Base-by-base conservation (phyloP, 2,329 filamentous ascomycete species). In the Ambrosiella cleistominuta region DNA sequence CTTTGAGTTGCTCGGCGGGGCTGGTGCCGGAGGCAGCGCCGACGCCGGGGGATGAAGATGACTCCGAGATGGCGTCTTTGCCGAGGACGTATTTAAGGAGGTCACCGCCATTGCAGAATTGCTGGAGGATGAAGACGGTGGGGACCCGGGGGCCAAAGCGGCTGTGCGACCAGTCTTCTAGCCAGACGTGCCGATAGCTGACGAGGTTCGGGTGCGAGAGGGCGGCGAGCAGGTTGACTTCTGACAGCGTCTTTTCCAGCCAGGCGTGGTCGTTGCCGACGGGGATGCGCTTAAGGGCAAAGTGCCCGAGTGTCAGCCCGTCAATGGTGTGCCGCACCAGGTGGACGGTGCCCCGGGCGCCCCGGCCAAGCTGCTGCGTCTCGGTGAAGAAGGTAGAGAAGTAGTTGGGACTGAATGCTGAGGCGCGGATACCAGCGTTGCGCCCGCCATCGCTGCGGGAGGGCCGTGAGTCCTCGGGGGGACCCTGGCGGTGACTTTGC, bases 181-280 rank as follows among this genome's bases (percentile, higher is more conserved):
- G 77, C 93, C 93, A 98, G 38, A 95, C 93, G 70, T 97, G 93
- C 6, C 91, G 85, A 68, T 98, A 98, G 0, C 90, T 95, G 0
- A 98, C 93, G 7, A 98, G 75, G 62, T 98, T 98, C 59, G 90
- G 87, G 66, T 98, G 93, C 0, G 88, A 93, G 3, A 98, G 79
- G 64, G 88, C 86, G 64, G 95, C 89, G 27, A 98, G 78, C 27
- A 97, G 75, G 70, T 95, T 89, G 1, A 98, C 94, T 69, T 98
- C 93, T 3, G 40, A 42, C 40, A n/a, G n/a, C n/a, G 65, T 84
- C 70, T 96, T 97, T 69, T 95, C 88, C 12, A 98, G 74, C 94
- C 93, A 96, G 61, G 83, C 82, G 66, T 96, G 91, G 65, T 97
- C 88, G 66, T 98, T 86, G 12, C 93, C 87, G 2, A 98, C 93